phyloP scores from a whole-genome alignment of 257 asterid species.

The Vinca minor region DNA sequence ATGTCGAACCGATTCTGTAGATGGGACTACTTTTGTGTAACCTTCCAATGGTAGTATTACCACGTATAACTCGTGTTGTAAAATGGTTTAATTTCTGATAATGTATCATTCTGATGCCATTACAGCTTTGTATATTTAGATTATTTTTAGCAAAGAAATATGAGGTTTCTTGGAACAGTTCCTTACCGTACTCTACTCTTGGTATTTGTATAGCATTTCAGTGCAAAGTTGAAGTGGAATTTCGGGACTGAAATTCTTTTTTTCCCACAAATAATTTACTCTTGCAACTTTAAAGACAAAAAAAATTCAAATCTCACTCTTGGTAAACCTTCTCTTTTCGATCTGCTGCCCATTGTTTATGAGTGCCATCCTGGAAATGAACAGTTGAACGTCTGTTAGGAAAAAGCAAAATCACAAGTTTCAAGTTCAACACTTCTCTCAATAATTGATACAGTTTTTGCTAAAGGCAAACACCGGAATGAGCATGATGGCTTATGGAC shows the following conservation, averaged over 20 bases:
- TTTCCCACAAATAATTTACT: no score
- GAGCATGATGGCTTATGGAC: no score
- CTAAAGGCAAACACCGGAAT: no score
- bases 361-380: background rate
- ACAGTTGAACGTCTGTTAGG: background rate
- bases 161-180: background rate
- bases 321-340: no score
- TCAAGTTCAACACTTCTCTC: no score
- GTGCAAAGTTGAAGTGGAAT: no score
- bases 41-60: background rate
- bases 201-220: background rate
- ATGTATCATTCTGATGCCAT: background rate
- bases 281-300: no score
- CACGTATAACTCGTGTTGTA: background rate
- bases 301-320: no score
- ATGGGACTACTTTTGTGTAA: background rate
- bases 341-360: no score
- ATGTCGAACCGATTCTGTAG: background rate
- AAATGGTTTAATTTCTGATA: background rate
- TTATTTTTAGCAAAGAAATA: background rate
- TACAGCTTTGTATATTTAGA: background rate
- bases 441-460: no score
- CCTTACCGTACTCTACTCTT: background rate
- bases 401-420: no score
- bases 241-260: no score